These are phyloP conservation scores for Pseudonitzschia multistriata DNA, from an alignment of 108 stramenopile species.

Conservation along the genomic window DNA sequence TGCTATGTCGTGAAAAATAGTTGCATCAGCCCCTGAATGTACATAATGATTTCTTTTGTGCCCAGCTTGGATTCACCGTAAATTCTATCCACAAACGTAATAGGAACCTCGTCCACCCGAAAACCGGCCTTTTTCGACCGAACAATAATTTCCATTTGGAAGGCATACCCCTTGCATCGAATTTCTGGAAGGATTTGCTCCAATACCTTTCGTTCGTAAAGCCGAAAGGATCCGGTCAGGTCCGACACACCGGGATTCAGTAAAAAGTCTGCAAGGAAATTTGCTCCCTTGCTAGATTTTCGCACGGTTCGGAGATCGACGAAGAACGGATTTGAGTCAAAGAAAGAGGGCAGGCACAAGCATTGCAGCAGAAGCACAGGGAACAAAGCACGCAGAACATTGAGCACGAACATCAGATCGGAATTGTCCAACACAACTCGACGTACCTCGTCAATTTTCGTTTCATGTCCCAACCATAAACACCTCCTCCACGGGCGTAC, in stretches of 20 bases:
- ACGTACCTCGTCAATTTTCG: constrained; percentile 77
- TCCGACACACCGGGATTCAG: constrained; percentile 91
- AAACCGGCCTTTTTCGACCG: constrained; percentile 81
- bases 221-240: constrained; percentile 94
- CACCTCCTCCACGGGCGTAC: constrained; percentile 90
- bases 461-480: constrained; percentile 89
- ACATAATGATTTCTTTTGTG: constrained; percentile 91
- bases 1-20: constrained; percentile 89
- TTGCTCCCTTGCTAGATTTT: constrained; percentile 77
- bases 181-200: constrained; percentile 86
- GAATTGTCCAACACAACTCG: constrained; percentile 17
- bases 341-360: neutral
- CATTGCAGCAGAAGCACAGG: neutral
- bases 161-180: constrained; percentile 92
- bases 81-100: constrained; percentile 96
- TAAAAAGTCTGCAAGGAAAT: constrained; percentile 92
- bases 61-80: constrained; percentile 98
- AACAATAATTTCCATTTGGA: constrained; percentile 99
- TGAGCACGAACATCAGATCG: too few relatives aligned
- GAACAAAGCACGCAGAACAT: neutral
- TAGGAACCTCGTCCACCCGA: constrained; percentile 90
- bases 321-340: neutral
- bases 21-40: constrained; percentile 86
- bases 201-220: constrained; percentile 88
- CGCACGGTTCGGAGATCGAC: neutral